Conservation (phyloP, 495 filamentous ascomycete species). For the Cercophora sp. region DNA sequence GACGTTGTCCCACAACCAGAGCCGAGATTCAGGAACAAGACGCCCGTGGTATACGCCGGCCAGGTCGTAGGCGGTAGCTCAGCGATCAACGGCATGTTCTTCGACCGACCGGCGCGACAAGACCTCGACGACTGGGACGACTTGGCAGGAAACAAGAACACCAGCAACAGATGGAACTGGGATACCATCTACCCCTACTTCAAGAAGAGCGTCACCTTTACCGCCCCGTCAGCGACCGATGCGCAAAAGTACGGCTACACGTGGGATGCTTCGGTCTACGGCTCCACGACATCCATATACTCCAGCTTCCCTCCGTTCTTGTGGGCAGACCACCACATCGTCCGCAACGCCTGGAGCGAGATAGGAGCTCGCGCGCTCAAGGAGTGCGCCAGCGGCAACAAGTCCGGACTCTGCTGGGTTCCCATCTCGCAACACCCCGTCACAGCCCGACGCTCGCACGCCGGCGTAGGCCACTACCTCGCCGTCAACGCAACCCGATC, state of each 20-base stretch:
- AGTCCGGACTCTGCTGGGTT: constrained; percentile 26
- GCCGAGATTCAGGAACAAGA: constrained; percentile 30
- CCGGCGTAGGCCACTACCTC: constrained; percentile 38
- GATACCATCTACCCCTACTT: constrained; percentile 39
- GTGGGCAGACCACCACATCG: constrained; percentile 19
- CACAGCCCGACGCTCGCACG: constrained; percentile 32
- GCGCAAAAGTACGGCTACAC: constrained; percentile 21
- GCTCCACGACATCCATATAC: constrained; percentile 18
- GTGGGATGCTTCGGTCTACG: constrained; percentile 22
- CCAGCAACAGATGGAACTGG: constrained; percentile 32
- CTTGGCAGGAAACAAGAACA: constrained; percentile 40
- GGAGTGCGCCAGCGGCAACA: constrained; percentile 26
- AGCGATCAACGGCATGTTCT: constrained; percentile 41
- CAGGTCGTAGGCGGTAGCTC: constrained; percentile 42
- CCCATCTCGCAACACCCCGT: constrained; percentile 28
- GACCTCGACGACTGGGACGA: constrained; percentile 52
- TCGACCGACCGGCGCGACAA: constrained; percentile 29
- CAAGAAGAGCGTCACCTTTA: constrained; percentile 35
- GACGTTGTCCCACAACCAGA: constrained; percentile 34
- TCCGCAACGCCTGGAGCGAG: constrained; percentile 13
- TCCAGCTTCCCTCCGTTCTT: constrained; percentile 19
- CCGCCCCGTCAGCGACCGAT: constrained; percentile 13
- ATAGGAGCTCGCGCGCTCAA: constrained; percentile 10
- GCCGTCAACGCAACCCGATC: constrained; percentile 22
- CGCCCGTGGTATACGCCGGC: constrained; percentile 28